A percentile compares a stretch with the other conserved stretches of the same genome.
Evolutionary conservation across 805 yeast species (phyloP).

Genomic region (Phaffomyces opuntiae): DNA sequence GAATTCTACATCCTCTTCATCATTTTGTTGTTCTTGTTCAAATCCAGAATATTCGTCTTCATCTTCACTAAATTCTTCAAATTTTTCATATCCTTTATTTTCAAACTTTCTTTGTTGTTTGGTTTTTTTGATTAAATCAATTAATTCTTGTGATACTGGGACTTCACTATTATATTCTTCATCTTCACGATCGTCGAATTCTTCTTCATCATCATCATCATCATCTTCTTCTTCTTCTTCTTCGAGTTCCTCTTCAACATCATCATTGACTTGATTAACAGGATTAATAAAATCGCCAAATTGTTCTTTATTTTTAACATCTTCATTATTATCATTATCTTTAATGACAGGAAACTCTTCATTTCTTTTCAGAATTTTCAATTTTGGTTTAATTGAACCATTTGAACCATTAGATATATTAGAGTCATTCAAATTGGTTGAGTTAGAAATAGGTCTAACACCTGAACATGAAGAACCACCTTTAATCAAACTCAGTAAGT

Average conservation of each 20-base stretch:
- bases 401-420: too few relatives aligned
- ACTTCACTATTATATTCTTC: not conserved
- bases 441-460: too few relatives aligned
- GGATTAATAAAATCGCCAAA: too few relatives aligned
- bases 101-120: constrained; percentile 1
- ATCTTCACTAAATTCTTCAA: constrained; percentile 21
- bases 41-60: constrained; percentile 11
- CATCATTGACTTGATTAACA: not conserved
- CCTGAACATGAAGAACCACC: not conserved
- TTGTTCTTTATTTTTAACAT: not conserved
- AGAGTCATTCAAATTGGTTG: too few relatives aligned
- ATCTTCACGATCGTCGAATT: not conserved
- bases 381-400: constrained; percentile 12
- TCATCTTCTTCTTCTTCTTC: not conserved
- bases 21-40: not conserved
- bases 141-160: constrained; percentile 14
- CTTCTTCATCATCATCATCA: not conserved
- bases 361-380: constrained; percentile 18
- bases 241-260: not conserved
- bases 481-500: constrained; percentile 10
- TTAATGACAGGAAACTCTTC: constrained; percentile 1
- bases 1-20: not conserved
- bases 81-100: constrained; percentile 15
- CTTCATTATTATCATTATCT: not conserved
- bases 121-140: constrained; percentile 17